A percentile compares a stretch with the other conserved stretches of the same genome.
Evolutionary conservation across 306 rosid species (phyloP).

Genomic region (Inga leiocalycina): DNA sequence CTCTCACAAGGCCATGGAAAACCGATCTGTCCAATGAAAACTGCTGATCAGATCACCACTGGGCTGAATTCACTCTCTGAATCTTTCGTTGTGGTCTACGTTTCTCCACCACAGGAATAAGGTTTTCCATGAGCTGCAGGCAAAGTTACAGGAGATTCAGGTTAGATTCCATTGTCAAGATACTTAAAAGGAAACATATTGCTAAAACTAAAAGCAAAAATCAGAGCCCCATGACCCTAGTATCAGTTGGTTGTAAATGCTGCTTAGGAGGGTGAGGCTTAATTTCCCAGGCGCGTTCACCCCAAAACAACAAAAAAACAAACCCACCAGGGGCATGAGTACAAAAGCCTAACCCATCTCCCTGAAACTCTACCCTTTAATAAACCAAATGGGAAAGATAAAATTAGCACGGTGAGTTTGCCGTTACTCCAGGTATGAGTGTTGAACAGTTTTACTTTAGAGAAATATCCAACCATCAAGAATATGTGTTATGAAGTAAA

Average conservation of each 20-base stretch:
- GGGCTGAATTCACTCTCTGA: constrained; percentile 55
- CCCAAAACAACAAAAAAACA: too few relatives aligned
- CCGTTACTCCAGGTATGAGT: not conserved
- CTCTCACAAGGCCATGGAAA: not conserved
- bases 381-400: constrained; percentile 21
- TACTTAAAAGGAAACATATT: not conserved
- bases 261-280: not conserved
- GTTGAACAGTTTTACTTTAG: not conserved
- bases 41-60: constrained; percentile 17
- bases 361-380: not conserved
- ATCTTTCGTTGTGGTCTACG: constrained; percentile 45
- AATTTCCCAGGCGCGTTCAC: not conserved
- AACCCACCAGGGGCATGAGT: not conserved
- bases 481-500: not conserved
- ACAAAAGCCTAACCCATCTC: not conserved
- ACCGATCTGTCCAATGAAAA: not conserved
- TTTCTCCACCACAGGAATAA: constrained; percentile 59
- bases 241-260: not conserved
- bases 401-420: not conserved
- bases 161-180: constrained; percentile 4
- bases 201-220: not conserved
- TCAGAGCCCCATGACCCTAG: not conserved
- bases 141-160: not conserved
- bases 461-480: not conserved
- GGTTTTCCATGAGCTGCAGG: constrained; percentile 71